phyloP scores from a whole-genome alignment of 2,329 filamentous ascomycete species.

The Trichoderma polysporum region DNA sequence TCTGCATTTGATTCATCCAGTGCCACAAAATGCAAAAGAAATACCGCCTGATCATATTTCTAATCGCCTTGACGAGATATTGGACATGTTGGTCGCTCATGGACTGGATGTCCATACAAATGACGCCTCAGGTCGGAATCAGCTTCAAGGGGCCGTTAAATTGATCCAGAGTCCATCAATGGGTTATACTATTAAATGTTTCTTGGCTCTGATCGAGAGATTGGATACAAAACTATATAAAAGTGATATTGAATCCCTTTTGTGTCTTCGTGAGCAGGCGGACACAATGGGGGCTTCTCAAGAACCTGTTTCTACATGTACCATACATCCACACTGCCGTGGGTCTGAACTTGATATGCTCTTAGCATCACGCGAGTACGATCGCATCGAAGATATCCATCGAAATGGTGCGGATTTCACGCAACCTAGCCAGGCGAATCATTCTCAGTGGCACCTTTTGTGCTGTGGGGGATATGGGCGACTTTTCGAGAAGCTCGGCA shows the following conservation, averaged over 20 bases:
- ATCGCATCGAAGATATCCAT: neutral
- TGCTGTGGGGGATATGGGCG: neutral
- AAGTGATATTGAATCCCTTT: neutral
- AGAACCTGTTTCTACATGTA: neutral
- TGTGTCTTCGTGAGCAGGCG: neutral
- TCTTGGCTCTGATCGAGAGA: neutral
- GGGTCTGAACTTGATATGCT: neutral
- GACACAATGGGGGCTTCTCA: neutral
- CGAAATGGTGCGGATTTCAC: neutral
- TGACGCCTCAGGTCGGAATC: neutral
- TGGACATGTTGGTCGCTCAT: constrained; percentile 25
- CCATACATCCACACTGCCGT: neutral
- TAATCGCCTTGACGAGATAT: constrained; percentile 24
- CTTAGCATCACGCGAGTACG: neutral
- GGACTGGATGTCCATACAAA: constrained; percentile 15
- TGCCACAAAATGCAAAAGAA: neutral
- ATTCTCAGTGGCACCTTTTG: neutral
- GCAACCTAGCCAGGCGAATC: neutral
- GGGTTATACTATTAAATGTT: neutral
- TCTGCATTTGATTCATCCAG: neutral
- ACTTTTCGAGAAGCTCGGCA: neutral
- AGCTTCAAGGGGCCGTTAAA: neutral
- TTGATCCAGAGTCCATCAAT: neutral
- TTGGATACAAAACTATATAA: neutral
- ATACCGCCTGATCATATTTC: neutral